Evolutionary conservation across 1,284 basidiomycete species (phyloP), one percentile per base, ranked within the genome.

Genomic region (Laetiporus sulphureus): DNA sequence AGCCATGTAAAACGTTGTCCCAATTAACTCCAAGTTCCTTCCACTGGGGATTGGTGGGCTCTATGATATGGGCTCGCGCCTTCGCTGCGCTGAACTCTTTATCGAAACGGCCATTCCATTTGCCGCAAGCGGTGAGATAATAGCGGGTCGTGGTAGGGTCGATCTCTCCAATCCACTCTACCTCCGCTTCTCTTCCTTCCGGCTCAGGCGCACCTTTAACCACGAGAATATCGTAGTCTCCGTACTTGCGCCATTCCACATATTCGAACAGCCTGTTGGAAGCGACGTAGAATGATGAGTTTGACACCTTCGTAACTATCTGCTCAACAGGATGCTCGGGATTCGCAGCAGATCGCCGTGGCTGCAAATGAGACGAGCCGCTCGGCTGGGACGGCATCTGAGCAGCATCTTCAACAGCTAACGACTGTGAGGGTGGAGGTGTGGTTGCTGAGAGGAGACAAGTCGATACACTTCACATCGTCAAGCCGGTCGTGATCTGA

Each of bases 141-240:
- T n/a, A 36, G 8, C 6, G 7, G 12, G 20, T 12, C 16, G 35
- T 12, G 12, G 11, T 12, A 5, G 35, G 8, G 35, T 36, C 20
- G 20, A 36, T 16, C 16, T 36, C 16, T 23, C 35, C 35, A 16
- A 36, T 16, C 35, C 35, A 36, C 20, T 36, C 35, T 7, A 36
- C 6, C 21, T 36, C 35, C 12, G 35, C 35, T 20, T 10, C 16
- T n/a, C n/a, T n/a, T n/a, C n/a, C n/a, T 19, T 13, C 11, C 11
- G 8, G 10, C 10, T 8, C 8, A 10, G 18, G 16, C 8, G 8
- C 16, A 10, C 16, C n/a, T 19, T 36, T 36, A 10, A 18, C 8
- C 12, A 36, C 18, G 8, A 36, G 16, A 11, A 22, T 36, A 16
- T 16, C 16, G 11, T 20, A 10, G 20, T 36, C 20, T 16, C 22